Percentiles rank a stretch among this genome's conserved stretches.
These are phyloP conservation scores for Aegle marmelos DNA, from an alignment of 345 rosid species.

Conservation along the genomic window DNA sequence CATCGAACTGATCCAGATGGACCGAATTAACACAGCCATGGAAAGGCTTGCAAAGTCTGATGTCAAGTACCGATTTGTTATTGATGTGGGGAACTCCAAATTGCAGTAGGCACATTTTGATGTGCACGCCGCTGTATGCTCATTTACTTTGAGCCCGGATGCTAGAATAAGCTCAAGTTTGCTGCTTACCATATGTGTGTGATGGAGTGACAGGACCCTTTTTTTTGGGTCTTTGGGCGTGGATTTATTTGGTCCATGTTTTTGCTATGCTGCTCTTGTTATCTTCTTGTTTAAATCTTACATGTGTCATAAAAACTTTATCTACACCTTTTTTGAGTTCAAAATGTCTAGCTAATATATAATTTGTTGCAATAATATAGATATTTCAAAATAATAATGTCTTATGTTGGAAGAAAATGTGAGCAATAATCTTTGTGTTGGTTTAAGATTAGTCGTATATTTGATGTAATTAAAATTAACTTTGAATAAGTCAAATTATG, in stretches of 20 bases:
- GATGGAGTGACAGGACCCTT: not conserved
- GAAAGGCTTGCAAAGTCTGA: slow-evolving; percentile 91
- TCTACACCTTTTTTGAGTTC: not conserved
- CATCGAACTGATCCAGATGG: slow-evolving; percentile 71
- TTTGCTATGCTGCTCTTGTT: not conserved
- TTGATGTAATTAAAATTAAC: no score
- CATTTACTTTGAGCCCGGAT: not conserved
- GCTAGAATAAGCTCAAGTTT: not conserved
- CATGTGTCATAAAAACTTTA: not conserved
- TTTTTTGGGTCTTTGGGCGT: not conserved
- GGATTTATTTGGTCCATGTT: not conserved
- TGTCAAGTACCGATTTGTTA: slow-evolving; percentile 84
- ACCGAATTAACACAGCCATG: slow-evolving; percentile 70
- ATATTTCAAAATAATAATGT: no score
- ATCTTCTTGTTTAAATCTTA: not conserved
- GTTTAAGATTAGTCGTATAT: no score
- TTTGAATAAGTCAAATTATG: no score
- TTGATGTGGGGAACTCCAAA: slow-evolving; percentile 72
- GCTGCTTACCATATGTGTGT: not conserved
- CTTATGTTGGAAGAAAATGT: no score
- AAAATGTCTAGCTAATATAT: not conserved
- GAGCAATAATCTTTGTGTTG: no score
- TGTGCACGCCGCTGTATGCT: not conserved
- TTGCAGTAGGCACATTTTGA: slow-evolving; percentile 12
- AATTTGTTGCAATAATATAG: no score